Evolutionary conservation across 1,284 basidiomycete genomes (phyloP).

Genomic region (Leccinum pachyderme): DNA sequence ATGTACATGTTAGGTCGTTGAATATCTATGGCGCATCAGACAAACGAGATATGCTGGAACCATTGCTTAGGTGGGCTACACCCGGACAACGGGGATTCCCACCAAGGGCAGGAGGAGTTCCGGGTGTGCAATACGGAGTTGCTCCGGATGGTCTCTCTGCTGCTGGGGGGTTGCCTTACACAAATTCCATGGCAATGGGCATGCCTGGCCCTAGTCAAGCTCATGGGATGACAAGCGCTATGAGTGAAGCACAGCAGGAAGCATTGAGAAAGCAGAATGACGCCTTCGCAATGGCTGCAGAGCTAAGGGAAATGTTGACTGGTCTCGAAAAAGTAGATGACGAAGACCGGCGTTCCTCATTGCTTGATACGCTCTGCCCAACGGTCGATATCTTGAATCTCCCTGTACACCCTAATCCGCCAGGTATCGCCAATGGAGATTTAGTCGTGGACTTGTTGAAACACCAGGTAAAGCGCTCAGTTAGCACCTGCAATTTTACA

Average conservation of each 20-base stretch:
- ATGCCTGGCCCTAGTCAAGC: conserved; percentile 22
- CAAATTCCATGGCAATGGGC: conserved; percentile 19
- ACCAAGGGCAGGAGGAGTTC: conserved; percentile 22
- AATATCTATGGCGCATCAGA: conserved; percentile 69
- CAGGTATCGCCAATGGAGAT: conserved; percentile 61
- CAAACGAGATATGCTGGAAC: conserved; percentile 60
- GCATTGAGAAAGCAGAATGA: conserved; percentile 50
- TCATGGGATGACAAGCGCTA: conserved; percentile 21
- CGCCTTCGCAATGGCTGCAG: conserved; percentile 55
- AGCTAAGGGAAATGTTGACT: conserved; percentile 63
- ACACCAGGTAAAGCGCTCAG: conserved; percentile 60
- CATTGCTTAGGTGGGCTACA: conserved; percentile 71
- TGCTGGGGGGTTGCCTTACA: conserved; percentile 1
- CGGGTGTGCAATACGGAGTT: conserved; percentile 7
- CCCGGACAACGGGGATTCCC: conserved; percentile 61
- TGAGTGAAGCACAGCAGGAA: conserved; percentile 40
- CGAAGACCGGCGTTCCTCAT: conserved; percentile 65
- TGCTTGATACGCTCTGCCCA: conserved; percentile 68
- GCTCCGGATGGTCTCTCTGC: background rate
- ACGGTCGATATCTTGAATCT: conserved; percentile 66
- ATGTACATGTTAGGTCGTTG: conserved; percentile 48
- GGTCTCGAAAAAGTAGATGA: conserved; percentile 76
- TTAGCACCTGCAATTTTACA: conserved; percentile 2
- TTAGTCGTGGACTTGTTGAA: conserved; percentile 71
- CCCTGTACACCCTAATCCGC: conserved; percentile 65